Evolutionary conservation across 352 stramenopile species (phyloP).

Genomic region (Blastocystis sp.): DNA sequence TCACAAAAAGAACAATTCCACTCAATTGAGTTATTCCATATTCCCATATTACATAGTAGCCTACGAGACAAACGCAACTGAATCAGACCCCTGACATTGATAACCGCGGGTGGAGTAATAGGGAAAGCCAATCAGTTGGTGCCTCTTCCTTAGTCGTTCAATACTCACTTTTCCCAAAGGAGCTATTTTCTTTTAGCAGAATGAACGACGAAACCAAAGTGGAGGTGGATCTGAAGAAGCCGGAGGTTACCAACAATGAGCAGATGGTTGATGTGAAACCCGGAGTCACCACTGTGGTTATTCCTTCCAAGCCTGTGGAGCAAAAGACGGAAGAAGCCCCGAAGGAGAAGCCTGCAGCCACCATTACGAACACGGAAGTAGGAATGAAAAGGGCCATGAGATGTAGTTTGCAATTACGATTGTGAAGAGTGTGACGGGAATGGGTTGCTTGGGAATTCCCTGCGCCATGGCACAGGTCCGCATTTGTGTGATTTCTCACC

Average conservation of each 20-base stretch:
- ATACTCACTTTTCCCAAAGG: neutral
- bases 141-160: neutral
- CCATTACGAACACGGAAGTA: conserved; percentile 23
- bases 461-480: neutral
- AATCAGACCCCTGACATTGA: too few species aligned
- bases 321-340: neutral
- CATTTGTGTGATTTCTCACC: neutral
- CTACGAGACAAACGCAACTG: too few species aligned
- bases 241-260: conserved; percentile 26
- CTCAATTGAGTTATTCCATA: neutral
- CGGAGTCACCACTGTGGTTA: neutral
- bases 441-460: conserved; percentile 35
- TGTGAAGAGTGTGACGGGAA: conserved; percentile 38
- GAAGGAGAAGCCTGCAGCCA: neutral
- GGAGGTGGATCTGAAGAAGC: neutral
- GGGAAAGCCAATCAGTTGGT: neutral
- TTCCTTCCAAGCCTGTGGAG: neutral
- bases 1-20: neutral
- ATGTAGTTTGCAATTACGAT: conserved; percentile 21
- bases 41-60: neutral
- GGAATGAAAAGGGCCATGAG: neutral
- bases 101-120: neutral
- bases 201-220: neutral
- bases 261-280: neutral
- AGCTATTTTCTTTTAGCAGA: neutral